Conservation (phyloP, 2,329 filamentous ascomycete genomes). For the Xylariales sp. region DNA sequence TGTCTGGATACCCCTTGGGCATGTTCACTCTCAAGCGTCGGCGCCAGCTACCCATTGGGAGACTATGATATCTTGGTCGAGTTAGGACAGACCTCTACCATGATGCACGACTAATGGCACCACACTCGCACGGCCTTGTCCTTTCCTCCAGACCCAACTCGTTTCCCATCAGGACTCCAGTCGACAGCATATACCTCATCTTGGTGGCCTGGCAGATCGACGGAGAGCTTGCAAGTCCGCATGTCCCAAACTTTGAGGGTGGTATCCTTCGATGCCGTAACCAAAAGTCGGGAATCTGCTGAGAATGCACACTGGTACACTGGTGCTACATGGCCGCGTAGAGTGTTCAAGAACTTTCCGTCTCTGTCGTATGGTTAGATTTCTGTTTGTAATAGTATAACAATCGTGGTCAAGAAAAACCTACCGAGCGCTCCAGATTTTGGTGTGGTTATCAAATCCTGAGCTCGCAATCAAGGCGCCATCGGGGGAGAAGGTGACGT, state of each 20-base stretch:
- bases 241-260: conserved; percentile 92
- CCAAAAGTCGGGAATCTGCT: conserved; percentile 65
- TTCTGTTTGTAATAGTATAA: not conserved
- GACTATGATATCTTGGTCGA: too few relatives aligned
- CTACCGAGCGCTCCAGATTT: conserved; percentile 79
- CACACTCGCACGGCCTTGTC: not conserved
- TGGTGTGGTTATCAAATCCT: conserved; percentile 92
- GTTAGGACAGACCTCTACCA: too few relatives aligned
- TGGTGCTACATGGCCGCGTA: conserved; percentile 82
- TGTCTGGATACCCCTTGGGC: too few relatives aligned
- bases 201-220: conserved; percentile 81
- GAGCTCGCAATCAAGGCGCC: conserved; percentile 82
- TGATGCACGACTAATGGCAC: conserved; percentile 23
- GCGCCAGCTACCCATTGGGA: too few relatives aligned
- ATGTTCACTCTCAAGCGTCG: too few relatives aligned
- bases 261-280: conserved; percentile 85
- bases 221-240: conserved; percentile 72
- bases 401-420: conserved; percentile 7
- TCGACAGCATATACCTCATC: conserved; percentile 64
- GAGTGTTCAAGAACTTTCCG: conserved; percentile 77
- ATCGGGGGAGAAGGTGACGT: conserved; percentile 91
- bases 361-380: conserved; percentile 36
- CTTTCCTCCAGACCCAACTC: not conserved
- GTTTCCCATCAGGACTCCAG: not conserved
- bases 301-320: conserved; percentile 94